A percentile compares a stretch with the other conserved stretches of the same genome.
Evolutionary conservation across 1,139 yeast genomes (phyloP).

Genomic region (Pichia cactophila): DNA sequence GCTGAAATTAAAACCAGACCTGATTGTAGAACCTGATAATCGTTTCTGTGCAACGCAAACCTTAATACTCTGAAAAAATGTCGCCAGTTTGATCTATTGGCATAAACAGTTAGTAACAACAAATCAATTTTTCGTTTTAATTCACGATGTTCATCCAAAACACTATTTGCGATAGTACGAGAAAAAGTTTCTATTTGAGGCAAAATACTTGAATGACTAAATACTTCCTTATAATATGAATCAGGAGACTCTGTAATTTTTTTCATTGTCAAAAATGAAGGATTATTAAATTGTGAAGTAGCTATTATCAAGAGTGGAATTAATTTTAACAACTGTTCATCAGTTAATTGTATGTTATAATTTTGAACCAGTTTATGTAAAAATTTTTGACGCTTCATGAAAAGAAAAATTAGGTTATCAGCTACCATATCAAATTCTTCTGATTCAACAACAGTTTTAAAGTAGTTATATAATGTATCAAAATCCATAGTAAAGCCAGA

Average conservation of each 20-base stretch:
- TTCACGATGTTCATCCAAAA: constrained; percentile 16
- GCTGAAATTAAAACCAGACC: constrained; percentile 26
- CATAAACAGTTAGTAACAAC: constrained; percentile 31
- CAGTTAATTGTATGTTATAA: constrained; percentile 17
- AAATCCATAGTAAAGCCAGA: constrained; percentile 21
- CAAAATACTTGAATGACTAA: constrained; percentile 16
- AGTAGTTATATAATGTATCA: constrained; percentile 16
- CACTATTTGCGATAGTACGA: constrained; percentile 15
- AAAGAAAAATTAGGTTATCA: constrained; percentile 9
- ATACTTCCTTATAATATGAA: constrained; percentile 10
- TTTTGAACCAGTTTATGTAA: constrained; percentile 13
- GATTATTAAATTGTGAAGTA: constrained; percentile 22
- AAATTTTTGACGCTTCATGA: constrained; percentile 16
- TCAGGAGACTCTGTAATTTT: constrained; percentile 13
- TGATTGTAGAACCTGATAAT: constrained; percentile 20
- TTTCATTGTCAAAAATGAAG: constrained; percentile 21
- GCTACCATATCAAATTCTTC: constrained; percentile 18
- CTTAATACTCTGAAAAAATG: constrained; percentile 30
- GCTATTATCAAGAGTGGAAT: constrained; percentile 21
- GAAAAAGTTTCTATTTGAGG: constrained; percentile 18
- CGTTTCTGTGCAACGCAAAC: constrained; percentile 21
- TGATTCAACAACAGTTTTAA: constrained; percentile 23
- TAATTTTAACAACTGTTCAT: constrained; percentile 15
- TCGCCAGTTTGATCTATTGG: constrained; percentile 32
- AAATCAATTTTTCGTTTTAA: constrained; percentile 22